phyloP scores from a whole-genome alignment of 768 basidiomycete species.

The Pholiota molesta region DNA sequence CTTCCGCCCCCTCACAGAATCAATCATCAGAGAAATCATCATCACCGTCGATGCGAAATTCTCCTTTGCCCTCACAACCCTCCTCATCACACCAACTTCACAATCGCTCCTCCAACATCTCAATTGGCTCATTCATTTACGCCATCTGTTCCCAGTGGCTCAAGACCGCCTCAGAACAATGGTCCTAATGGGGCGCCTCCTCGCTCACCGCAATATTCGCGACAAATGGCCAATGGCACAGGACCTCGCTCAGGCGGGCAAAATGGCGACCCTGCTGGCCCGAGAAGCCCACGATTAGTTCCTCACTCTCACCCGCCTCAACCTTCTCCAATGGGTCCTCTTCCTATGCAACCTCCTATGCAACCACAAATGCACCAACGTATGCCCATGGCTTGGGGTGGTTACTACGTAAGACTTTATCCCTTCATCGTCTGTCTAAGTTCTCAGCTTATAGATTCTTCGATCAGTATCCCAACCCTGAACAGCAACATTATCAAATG shows the following conservation, averaged over 20 bases:
- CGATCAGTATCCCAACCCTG: conserved; percentile 39
- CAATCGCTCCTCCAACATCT: conserved; percentile 40
- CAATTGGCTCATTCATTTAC: conserved; percentile 48
- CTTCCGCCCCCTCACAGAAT: conserved; percentile 52
- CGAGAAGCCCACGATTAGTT: conserved; percentile 70
- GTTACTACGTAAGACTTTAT: conserved; percentile 60
- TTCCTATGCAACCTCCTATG: conserved; percentile 43
- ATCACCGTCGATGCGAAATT: conserved; percentile 59
- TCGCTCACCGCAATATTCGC: conserved; percentile 67
- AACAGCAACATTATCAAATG: conserved; percentile 50
- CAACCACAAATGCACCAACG: conserved; percentile 37
- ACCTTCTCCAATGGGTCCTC: conserved; percentile 51
- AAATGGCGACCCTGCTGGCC: conserved; percentile 55
- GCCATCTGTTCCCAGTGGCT: conserved; percentile 48
- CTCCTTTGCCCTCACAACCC: conserved; percentile 54
- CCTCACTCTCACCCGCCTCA: conserved; percentile 60
- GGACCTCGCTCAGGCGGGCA: conserved; percentile 60
- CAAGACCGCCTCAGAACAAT: conserved; percentile 46
- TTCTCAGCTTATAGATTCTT: conserved; percentile 11
- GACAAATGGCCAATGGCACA: conserved; percentile 64
- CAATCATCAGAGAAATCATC: conserved; percentile 56
- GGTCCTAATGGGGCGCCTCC: conserved; percentile 55
- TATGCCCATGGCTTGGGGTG: conserved; percentile 39
- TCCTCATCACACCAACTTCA: conserved; percentile 35
- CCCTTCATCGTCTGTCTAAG: conserved; percentile 11